phyloP scores from a whole-genome alignment of 2,329 filamentous ascomycete species.

The Curvularia sp. region DNA sequence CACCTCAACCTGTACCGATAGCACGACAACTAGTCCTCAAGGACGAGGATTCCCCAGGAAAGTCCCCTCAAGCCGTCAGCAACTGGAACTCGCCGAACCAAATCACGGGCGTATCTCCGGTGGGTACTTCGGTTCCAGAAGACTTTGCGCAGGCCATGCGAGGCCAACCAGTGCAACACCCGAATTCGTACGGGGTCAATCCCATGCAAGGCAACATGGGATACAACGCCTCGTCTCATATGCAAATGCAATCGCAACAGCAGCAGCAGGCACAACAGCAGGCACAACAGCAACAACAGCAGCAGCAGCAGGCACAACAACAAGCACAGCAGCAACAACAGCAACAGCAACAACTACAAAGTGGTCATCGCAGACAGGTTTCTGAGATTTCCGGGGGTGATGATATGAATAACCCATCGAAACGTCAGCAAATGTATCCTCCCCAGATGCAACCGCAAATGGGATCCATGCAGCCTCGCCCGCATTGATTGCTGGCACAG shows the following conservation, averaged over 20 bases:
- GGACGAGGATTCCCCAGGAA: constrained; percentile 68
- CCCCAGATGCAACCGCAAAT: constrained; percentile 54
- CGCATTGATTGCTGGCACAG: constrained; percentile 40
- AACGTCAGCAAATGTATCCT: constrained; percentile 65
- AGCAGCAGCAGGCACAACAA: constrained; percentile 31
- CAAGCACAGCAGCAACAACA: constrained; percentile 30
- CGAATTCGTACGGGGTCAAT: constrained; percentile 49
- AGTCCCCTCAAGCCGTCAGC: constrained; percentile 65
- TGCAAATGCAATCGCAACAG: constrained; percentile 45
- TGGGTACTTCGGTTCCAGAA: constrained; percentile 56
- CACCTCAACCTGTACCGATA: constrained; percentile 59
- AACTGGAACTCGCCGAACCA: constrained; percentile 70
- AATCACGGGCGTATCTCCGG: constrained; percentile 64
- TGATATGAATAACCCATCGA: constrained; percentile 60
- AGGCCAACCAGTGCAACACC: constrained; percentile 43
- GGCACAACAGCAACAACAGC: constrained; percentile 30
- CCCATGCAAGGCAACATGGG: constrained; percentile 46
- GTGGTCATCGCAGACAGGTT: constrained; percentile 62
- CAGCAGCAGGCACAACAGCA: constrained; percentile 1
- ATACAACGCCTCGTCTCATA: constrained; percentile 51
- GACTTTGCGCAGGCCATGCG: constrained; percentile 56
- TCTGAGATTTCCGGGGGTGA: constrained; percentile 65
- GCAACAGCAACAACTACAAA: constrained; percentile 30
- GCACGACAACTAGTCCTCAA: constrained; percentile 63
- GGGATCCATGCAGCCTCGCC: constrained; percentile 60